Evolutionary conservation across 176 grass and related monocot species (phyloP).

Genomic region (Dactylis glomerata): DNA sequence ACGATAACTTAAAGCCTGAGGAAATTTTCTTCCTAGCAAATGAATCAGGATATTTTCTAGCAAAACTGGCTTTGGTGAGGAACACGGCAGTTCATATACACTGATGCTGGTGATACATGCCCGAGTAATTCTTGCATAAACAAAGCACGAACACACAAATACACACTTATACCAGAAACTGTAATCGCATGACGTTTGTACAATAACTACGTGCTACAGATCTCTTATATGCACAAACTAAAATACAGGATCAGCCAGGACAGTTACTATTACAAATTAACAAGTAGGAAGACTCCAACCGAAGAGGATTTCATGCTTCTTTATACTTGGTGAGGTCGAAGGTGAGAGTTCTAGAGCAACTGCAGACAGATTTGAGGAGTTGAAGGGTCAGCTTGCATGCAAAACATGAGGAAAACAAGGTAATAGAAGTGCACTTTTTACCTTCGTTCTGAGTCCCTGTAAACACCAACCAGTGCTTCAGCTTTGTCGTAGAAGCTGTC

Average conservation of each 20-base stretch:
- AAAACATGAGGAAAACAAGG: neutral
- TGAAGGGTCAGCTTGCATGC: neutral
- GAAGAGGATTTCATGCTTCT: slow-evolving; percentile 52
- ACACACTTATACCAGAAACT: neutral
- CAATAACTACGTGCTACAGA: neutral
- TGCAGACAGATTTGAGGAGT: slow-evolving; percentile 40
- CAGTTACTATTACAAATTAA: neutral
- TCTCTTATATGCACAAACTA: slow-evolving; percentile 16
- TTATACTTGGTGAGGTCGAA: slow-evolving; percentile 92
- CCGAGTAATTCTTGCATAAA: neutral
- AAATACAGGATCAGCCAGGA: neutral
- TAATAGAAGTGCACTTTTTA: slow-evolving; percentile 27
- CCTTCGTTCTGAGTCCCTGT: slow-evolving; percentile 86
- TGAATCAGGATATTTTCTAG: neutral
- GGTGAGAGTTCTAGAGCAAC: slow-evolving; percentile 93
- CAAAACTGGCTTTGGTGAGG: neutral
- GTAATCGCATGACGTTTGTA: neutral
- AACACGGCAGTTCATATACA: neutral
- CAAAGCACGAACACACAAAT: neutral
- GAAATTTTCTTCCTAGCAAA: neutral
- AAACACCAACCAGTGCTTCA: slow-evolving; percentile 95
- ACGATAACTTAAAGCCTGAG: neutral
- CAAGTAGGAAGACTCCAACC: neutral
- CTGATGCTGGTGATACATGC: neutral
- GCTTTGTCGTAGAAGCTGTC: slow-evolving; percentile 99